phyloP scores from a whole-genome alignment of 1,284 basidiomycete genomes.

The Naganishia sp. region DNA sequence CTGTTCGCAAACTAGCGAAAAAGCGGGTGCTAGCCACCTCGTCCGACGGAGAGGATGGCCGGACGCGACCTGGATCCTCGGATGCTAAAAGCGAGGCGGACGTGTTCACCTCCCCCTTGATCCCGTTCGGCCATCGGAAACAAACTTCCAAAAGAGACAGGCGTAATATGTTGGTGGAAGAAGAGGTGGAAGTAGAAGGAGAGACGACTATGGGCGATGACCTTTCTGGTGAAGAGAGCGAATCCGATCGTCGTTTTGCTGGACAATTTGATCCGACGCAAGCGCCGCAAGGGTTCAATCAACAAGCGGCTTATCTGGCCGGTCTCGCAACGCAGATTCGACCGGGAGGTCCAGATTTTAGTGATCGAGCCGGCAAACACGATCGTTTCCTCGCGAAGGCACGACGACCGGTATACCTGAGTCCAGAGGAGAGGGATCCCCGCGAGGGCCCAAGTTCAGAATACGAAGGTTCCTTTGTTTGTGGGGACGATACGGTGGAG shows the following conservation, averaged over 20 bases:
- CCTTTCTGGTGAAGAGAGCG: conserved; percentile 46
- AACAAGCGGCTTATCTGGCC: conserved; percentile 48
- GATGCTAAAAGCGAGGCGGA: background rate
- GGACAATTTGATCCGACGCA: conserved; percentile 56
- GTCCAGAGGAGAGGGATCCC: conserved; percentile 42
- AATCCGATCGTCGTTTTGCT: conserved; percentile 53
- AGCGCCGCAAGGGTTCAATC: conserved; percentile 54
- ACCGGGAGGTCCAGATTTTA: conserved; percentile 44
- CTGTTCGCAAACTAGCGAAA: conserved; percentile 4
- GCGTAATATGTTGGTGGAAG: conserved; percentile 35
- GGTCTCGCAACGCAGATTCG: conserved; percentile 48
- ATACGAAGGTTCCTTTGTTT: conserved; percentile 33
- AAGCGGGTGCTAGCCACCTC: conserved; percentile 16
- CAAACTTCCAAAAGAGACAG: background rate
- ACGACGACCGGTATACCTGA: conserved; percentile 44
- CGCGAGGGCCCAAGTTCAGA: conserved; percentile 34
- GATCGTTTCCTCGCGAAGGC: conserved; percentile 48
- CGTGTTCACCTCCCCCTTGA: conserved; percentile 19
- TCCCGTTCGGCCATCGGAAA: background rate
- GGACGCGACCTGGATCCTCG: background rate
- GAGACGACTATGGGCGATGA: conserved; percentile 41
- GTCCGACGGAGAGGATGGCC: conserved; percentile 14
- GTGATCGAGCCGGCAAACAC: conserved; percentile 33
- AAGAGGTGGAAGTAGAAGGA: conserved; percentile 49
- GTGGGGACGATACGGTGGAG: conserved; percentile 32